phyloP scores from a whole-genome alignment of 805 yeast species.

The Hanseniaspora meyeri region DNA sequence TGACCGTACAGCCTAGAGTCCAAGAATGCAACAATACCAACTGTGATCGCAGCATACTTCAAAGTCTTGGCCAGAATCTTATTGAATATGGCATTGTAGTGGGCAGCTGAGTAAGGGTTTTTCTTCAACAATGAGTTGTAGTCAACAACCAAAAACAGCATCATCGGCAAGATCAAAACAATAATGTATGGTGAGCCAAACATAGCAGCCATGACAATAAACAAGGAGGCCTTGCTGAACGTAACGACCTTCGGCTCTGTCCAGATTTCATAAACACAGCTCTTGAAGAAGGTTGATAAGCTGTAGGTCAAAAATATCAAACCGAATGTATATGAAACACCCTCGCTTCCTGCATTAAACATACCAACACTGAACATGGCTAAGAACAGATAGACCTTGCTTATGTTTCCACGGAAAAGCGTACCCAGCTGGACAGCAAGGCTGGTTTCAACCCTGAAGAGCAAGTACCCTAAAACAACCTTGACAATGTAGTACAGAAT shows the following conservation, averaged over 20 bases:
- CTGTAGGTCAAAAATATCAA: constrained; percentile 33
- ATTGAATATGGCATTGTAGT: constrained; percentile 21
- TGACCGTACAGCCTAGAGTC: constrained; percentile 56
- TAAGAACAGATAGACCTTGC: constrained; percentile 52
- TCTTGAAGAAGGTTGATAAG: not conserved
- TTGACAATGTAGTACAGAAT: constrained; percentile 45
- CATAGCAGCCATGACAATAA: constrained; percentile 48
- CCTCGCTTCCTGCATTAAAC: constrained; percentile 78
- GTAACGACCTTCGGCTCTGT: constrained; percentile 12
- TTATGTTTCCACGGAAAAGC: constrained; percentile 20
- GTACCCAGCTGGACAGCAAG: constrained; percentile 34
- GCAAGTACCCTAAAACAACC: constrained; percentile 30
- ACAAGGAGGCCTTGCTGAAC: constrained; percentile 22
- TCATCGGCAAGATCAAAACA: constrained; percentile 50
- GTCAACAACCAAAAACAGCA: constrained; percentile 27
- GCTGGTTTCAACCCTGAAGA: constrained; percentile 41
- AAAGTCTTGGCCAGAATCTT: constrained; percentile 18
- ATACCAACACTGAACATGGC: constrained; percentile 62
- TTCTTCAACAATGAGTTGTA: not conserved
- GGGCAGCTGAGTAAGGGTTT: constrained; percentile 5
- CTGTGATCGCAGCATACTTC: constrained; percentile 17
- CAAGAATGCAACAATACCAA: constrained; percentile 22
- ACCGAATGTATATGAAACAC: constrained; percentile 72
- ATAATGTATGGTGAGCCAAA: constrained; percentile 87
- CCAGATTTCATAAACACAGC: not conserved